Evolutionary conservation across 306 rosid genomes (phyloP).

Genomic region (Cucumis sativus): Cucumber_9930_V3 NC_026661.2:12280501-12281000

Average conservation of each 20-base stretch:
- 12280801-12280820: slow-evolving; percentile 1
- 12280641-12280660: slow-evolving; percentile 47
- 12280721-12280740: slow-evolving; percentile 34
- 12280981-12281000: slow-evolving; percentile 1
- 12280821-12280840: neutral
- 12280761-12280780: neutral
- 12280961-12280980: slow-evolving; percentile 8
- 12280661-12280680: slow-evolving; percentile 37
- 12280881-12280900: slow-evolving; percentile 18
- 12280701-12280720: slow-evolving; percentile 52
- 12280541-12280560: neutral
- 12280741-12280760: slow-evolving; percentile 15
- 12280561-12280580: neutral
- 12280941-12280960: slow-evolving; percentile 1
- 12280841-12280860: neutral
- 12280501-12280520: neutral
- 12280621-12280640: slow-evolving; percentile 44
- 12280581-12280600: neutral
- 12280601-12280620: slow-evolving; percentile 36
- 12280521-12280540: neutral
- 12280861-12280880: neutral
- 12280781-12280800: neutral
- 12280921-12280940: slow-evolving; percentile 7
- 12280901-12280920: slow-evolving; percentile 23
- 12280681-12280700: slow-evolving; percentile 50